Conservation (phyloP, 345 rosid species). For the Cochlearia excelsa region DNA sequence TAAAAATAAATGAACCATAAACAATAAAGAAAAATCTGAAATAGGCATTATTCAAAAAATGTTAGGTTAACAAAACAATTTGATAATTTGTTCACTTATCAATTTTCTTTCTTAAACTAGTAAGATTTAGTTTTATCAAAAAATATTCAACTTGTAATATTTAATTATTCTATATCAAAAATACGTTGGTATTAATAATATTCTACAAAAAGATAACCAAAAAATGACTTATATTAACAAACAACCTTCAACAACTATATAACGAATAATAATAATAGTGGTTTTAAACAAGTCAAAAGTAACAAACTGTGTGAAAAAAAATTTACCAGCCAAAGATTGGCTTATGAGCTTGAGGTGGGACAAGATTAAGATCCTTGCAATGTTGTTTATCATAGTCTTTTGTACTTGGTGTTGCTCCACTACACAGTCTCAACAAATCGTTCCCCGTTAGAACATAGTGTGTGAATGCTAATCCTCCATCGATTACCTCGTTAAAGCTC, state of each 20-base stretch:
- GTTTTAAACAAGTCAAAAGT: conserved; percentile 10
- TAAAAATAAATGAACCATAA: too few relatives aligned
- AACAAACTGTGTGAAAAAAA: background rate
- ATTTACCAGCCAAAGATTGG: conserved; percentile 39
- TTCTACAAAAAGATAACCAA: background rate
- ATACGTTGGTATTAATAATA: too few relatives aligned
- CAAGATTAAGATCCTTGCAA: conserved; percentile 74
- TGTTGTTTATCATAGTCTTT: conserved; percentile 81
- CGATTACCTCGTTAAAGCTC: conserved; percentile 55
- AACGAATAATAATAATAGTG: background rate
- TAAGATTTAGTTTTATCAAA: too few relatives aligned
- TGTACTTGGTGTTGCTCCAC: conserved; percentile 83
- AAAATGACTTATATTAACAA: background rate
- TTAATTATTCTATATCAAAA: too few relatives aligned
- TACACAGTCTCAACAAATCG: conserved; percentile 74
- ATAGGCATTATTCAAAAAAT: too few relatives aligned
- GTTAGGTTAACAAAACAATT: too few relatives aligned
- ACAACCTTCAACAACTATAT: conserved; percentile 11
- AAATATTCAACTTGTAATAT: too few relatives aligned
- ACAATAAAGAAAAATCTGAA: too few relatives aligned
- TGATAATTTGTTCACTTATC: too few relatives aligned
- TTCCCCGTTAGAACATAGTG: conserved; percentile 86
- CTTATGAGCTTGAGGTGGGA: conserved; percentile 79
- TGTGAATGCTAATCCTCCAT: conserved; percentile 86
- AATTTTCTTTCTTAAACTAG: too few relatives aligned